A percentile compares a stretch with the other conserved stretches of the same genome.
These are phyloP conservation scores for Lipomyces spencermartinsiae DNA, from an alignment of 805 yeast genomes.

Conservation along the genomic window DNA sequence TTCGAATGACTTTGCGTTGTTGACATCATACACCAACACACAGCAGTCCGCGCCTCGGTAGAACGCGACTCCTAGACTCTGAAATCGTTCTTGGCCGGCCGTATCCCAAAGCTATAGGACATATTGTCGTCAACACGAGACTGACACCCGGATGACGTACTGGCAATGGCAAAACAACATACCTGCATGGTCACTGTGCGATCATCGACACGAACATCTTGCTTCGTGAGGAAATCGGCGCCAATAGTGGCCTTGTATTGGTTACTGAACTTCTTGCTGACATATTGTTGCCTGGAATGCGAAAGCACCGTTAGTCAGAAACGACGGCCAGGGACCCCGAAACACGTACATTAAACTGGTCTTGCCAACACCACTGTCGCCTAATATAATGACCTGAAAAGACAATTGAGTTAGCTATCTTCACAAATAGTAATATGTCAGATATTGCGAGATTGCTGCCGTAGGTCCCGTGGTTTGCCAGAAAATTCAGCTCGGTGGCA, in stretches of 20 bases:
- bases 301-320: neutral
- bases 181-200: conserved; percentile 70
- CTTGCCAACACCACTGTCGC: conserved; percentile 98
- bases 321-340: neutral
- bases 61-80: conserved; percentile 94
- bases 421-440: neutral
- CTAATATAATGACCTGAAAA: conserved; percentile 79
- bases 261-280: conserved; percentile 89
- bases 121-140: conserved; percentile 42
- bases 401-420: conserved; percentile 8
- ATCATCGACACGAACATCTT: conserved; percentile 81
- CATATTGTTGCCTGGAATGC: conserved; percentile 77
- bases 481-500: neutral
- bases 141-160: neutral
- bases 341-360: conserved; percentile 78
- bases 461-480: neutral
- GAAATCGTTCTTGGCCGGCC: conserved; percentile 98
- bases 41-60: conserved; percentile 99
- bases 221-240: conserved; percentile 91
- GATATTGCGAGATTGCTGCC: neutral
- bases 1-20: conserved; percentile 92
- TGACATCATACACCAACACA: conserved; percentile 93
- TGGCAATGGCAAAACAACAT: conserved; percentile 4
- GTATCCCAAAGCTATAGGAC: conserved; percentile 84
- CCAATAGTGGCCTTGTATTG: conserved; percentile 98